Conservation (phyloP, 2,329 filamentous ascomycete species). For the Hortaea werneckii region DNA sequence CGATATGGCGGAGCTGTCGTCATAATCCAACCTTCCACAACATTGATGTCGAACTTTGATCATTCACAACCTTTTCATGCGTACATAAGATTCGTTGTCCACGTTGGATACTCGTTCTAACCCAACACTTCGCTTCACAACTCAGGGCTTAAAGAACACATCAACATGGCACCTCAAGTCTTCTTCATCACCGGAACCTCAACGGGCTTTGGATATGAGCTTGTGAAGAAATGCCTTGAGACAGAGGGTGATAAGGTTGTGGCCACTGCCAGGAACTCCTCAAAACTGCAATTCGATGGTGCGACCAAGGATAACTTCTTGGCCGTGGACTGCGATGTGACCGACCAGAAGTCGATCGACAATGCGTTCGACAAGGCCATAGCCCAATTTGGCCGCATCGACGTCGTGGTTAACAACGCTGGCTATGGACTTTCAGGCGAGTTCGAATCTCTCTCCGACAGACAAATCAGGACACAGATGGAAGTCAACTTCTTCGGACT, state of each 20-base stretch:
- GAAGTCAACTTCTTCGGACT: constrained; percentile 53
- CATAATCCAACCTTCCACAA: no score
- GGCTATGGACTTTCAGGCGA: constrained; percentile 46
- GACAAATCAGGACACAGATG: constrained; percentile 43
- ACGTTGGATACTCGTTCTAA: no score
- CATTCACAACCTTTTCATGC: no score
- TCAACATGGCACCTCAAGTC: constrained; percentile 32
- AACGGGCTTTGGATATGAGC: constrained; percentile 37
- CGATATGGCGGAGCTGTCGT: no score
- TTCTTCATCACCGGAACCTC: constrained; percentile 39
- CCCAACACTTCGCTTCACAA: no score
- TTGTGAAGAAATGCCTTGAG: constrained; percentile 32
- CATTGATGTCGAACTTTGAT: no score
- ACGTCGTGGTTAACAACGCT: constrained; percentile 42
- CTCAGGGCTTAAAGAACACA: not conserved
- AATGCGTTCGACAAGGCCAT: constrained; percentile 36
- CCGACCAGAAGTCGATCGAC: constrained; percentile 32
- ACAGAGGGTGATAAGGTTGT: constrained; percentile 35
- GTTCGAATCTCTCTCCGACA: constrained; percentile 42
- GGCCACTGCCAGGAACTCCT: constrained; percentile 37
- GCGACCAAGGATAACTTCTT: constrained; percentile 40
- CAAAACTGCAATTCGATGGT: constrained; percentile 30
- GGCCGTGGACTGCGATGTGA: constrained; percentile 43
- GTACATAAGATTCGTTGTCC: no score
- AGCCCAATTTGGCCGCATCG: constrained; percentile 44